phyloP scores from a whole-genome alignment of 768 basidiomycete species.

The Macrolepiota fuliginosa region DNA sequence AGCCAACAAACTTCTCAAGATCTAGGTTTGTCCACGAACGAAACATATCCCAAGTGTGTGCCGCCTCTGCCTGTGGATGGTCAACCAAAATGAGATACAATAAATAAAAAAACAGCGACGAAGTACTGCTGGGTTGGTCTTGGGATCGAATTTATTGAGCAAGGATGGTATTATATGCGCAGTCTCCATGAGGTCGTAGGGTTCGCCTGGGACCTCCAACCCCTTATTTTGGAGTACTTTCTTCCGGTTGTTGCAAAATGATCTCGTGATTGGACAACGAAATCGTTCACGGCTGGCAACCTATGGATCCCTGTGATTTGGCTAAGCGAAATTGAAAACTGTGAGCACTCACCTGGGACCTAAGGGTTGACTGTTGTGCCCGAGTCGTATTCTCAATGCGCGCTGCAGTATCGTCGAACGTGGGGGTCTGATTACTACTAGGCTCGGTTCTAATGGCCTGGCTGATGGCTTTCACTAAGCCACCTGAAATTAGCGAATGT shows the following conservation, averaged over 20 bases:
- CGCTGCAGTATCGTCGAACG: background rate
- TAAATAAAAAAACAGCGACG: background rate
- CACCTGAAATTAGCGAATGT: background rate
- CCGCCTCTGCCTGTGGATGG: slow-evolving; percentile 5
- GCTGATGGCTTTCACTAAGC: background rate
- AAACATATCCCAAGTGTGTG: slow-evolving; percentile 13
- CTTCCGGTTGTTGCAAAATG: background rate
- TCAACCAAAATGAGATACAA: background rate
- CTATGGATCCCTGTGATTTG: background rate
- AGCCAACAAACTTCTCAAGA: slow-evolving; percentile 5
- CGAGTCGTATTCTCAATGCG: background rate
- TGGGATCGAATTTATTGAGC: slow-evolving; percentile 14
- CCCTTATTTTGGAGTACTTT: background rate
- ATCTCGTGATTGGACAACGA: slow-evolving; percentile 16
- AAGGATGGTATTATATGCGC: slow-evolving; percentile 17
- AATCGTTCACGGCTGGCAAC: slow-evolving; percentile 16
- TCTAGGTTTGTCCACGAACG: slow-evolving; percentile 17
- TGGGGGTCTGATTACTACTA: slow-evolving; percentile 6
- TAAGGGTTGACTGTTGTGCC: background rate
- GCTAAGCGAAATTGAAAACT: background rate
- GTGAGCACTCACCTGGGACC: background rate
- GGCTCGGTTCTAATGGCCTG: background rate
- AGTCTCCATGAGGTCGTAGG: slow-evolving; percentile 8
- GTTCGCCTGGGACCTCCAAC: background rate
- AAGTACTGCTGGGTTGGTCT: background rate